Conservation (phyloP, 2,329 filamentous ascomycete species). For the Byssothecium circinans region DNA sequence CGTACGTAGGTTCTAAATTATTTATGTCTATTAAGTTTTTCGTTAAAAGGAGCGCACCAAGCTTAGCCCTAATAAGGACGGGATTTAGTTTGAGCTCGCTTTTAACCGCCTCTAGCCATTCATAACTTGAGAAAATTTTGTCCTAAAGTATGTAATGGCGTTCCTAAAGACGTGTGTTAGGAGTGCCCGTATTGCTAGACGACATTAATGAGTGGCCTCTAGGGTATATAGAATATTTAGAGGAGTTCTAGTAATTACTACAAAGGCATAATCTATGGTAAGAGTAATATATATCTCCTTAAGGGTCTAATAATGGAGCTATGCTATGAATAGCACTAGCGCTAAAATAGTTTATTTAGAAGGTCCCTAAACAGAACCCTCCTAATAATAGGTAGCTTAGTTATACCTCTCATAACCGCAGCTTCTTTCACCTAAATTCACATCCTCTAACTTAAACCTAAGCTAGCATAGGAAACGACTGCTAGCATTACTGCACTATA, state of each 20-base stretch:
- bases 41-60: slow-evolving; percentile 1
- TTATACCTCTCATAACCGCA: not conserved
- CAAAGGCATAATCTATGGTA: slow-evolving; percentile 5
- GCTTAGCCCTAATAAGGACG: slow-evolving; percentile 1
- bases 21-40: slow-evolving; percentile 2
- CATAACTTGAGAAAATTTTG: slow-evolving; percentile 6
- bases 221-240: slow-evolving; percentile 7
- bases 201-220: slow-evolving; percentile 3
- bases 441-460: slow-evolving; percentile 5
- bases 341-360: slow-evolving; percentile 3
- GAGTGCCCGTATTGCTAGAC: not conserved
- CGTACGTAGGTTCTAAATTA: not conserved
- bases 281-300: slow-evolving; percentile 1
- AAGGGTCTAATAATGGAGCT: slow-evolving; percentile 10
- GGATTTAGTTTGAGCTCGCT: slow-evolving; percentile 2
- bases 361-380: slow-evolving; percentile 5
- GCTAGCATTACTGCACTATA: slow-evolving; percentile 6
- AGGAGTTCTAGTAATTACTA: slow-evolving; percentile 2
- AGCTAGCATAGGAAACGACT: slow-evolving; percentile 7
- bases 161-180: slow-evolving; percentile 1
- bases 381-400: slow-evolving; percentile 5
- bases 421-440: not conserved
- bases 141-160: slow-evolving; percentile 6
- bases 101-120: slow-evolving; percentile 5
- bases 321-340: slow-evolving; percentile 7